Evolutionary conservation across 306 rosid genomes (phyloP).

Genomic region (Fragaria vesca): DNA sequence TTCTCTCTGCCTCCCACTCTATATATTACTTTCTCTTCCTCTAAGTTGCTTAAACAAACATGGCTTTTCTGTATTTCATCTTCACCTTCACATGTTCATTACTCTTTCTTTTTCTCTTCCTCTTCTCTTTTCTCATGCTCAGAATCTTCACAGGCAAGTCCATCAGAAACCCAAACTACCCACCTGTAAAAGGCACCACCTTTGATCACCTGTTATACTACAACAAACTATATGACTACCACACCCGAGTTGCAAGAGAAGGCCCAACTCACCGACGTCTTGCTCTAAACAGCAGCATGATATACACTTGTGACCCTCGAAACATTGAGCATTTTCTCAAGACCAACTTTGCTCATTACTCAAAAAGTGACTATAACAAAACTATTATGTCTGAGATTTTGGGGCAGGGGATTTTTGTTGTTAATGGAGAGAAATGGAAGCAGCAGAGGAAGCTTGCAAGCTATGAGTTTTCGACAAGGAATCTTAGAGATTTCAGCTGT

Average conservation of each 20-base stretch:
- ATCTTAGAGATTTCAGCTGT: conserved; percentile 64
- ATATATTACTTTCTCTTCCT: conserved; percentile 1
- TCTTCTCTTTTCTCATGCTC: conserved; percentile 29
- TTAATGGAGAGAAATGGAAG: conserved; percentile 68
- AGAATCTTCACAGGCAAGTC: conserved; percentile 47
- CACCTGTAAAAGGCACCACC: conserved; percentile 61
- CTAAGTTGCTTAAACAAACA: background rate
- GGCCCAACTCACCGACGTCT: conserved; percentile 46
- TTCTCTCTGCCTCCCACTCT: background rate
- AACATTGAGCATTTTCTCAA: conserved; percentile 55
- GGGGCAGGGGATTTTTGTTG: conserved; percentile 62
- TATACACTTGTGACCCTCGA: conserved; percentile 44
- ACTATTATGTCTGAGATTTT: conserved; percentile 37
- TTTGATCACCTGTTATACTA: conserved; percentile 42
- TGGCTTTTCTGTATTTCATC: conserved; percentile 36
- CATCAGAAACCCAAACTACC: conserved; percentile 41
- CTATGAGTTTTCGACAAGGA: conserved; percentile 63
- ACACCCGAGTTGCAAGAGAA: conserved; percentile 35
- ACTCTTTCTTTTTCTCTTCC: conserved; percentile 22
- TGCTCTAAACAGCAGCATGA: conserved; percentile 25
- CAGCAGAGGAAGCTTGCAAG: conserved; percentile 69
- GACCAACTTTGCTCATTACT: conserved; percentile 41
- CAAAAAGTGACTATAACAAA: conserved; percentile 42
- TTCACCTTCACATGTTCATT: conserved; percentile 31
- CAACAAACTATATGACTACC: conserved; percentile 45